Percentiles rank a stretch among this genome's conserved stretches.
phyloP scores from a whole-genome alignment of 805 yeast species.

The Debaryomyces prosopidis region DNA sequence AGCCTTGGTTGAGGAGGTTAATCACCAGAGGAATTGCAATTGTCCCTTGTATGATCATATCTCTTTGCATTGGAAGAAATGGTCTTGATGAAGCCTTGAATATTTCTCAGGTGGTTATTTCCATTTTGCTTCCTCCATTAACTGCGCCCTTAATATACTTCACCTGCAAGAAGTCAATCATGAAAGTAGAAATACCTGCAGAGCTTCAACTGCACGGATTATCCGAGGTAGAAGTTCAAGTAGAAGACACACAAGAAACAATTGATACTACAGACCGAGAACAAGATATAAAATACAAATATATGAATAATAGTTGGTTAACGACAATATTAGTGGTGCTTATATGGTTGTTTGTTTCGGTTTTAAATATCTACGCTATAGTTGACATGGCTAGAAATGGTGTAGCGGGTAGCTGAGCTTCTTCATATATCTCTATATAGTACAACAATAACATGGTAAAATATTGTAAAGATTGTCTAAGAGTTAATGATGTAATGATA shows the following conservation, averaged over 20 bases:
- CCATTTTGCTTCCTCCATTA: slow-evolving; percentile 78
- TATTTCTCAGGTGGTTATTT: slow-evolving; percentile 82
- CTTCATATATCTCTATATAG: not conserved
- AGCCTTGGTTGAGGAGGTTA: slow-evolving; percentile 79
- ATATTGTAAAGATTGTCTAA: no score
- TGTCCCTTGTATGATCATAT: slow-evolving; percentile 75
- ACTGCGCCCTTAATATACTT: slow-evolving; percentile 85
- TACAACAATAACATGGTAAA: no score
- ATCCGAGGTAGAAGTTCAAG: slow-evolving; percentile 6
- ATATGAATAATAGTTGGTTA: slow-evolving; percentile 64
- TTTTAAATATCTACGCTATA: slow-evolving; percentile 67
- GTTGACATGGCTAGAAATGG: slow-evolving; percentile 42
- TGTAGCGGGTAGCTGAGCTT: slow-evolving; percentile 8
- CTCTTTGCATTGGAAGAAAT: slow-evolving; percentile 65
- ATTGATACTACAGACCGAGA: slow-evolving; percentile 14
- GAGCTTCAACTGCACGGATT: slow-evolving; percentile 5
- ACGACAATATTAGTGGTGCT: slow-evolving; percentile 50
- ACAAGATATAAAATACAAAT: slow-evolving; percentile 28
- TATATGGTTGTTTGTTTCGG: slow-evolving; percentile 71
- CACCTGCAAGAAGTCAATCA: slow-evolving; percentile 67
- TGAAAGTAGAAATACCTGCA: slow-evolving; percentile 53
- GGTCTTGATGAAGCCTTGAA: slow-evolving; percentile 76
- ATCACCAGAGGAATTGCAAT: slow-evolving; percentile 78
- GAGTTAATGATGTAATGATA: no score
- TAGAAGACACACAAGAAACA: slow-evolving; percentile 11